These are phyloP conservation scores for Lodderomyces oxycetoniae DNA, from an alignment of 1,139 yeast genomes.

Conservation along the genomic window DNA sequence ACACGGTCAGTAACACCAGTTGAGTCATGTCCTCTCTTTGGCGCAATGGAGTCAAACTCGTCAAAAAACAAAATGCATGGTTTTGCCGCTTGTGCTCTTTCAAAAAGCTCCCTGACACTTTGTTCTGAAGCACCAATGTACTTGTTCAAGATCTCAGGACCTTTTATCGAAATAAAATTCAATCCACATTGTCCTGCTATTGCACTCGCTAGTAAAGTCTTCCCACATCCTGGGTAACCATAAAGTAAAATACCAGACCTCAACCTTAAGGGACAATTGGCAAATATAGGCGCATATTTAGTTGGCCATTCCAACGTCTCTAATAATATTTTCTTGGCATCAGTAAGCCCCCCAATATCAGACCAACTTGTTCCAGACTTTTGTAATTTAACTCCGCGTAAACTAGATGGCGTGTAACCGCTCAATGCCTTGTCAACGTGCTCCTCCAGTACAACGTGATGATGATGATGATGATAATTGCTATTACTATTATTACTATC, in stretches of 20 bases:
- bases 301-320: constrained; percentile 98
- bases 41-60: constrained; percentile 96
- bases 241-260: constrained; percentile 87
- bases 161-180: constrained; percentile 89
- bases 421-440: constrained; percentile 56
- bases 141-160: constrained; percentile 93
- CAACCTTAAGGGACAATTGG: constrained; percentile 77
- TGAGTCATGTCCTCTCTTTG: constrained; percentile 96
- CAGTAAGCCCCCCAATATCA: constrained; percentile 83
- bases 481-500: too few species aligned
- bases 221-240: constrained; percentile 98
- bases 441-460: constrained; percentile 19
- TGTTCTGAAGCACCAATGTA: constrained; percentile 98
- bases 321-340: constrained; percentile 68
- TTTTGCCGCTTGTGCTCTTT: constrained; percentile 88
- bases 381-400: constrained; percentile 83
- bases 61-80: constrained; percentile 94
- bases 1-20: constrained; percentile 98
- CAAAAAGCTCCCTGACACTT: constrained; percentile 87
- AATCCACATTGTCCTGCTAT: constrained; percentile 93
- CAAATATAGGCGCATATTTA: constrained; percentile 88
- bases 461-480: too few species aligned
- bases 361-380: constrained; percentile 74
- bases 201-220: constrained; percentile 88
- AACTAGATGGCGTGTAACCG: constrained; percentile 73